Percentiles rank a stretch among this genome's conserved stretches.
These are phyloP conservation scores for Dioscorea dumetorum DNA, from an alignment of 106 monocot genomes.

Conservation along the genomic window DNA sequence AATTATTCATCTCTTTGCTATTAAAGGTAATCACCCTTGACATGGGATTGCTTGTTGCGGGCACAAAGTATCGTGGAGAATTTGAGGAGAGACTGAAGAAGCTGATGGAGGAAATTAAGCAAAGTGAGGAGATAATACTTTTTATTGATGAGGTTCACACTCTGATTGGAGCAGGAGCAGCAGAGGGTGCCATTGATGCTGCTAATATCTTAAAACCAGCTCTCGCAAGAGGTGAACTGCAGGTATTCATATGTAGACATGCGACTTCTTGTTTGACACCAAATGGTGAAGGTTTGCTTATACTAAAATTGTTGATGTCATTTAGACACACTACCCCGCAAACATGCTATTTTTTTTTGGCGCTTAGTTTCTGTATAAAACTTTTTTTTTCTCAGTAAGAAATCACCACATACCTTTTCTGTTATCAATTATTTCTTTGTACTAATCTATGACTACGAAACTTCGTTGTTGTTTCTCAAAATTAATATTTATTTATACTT, in stretches of 20 bases:
- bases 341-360: neutral
- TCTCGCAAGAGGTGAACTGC: constrained; percentile 51
- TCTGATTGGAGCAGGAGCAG: constrained; percentile 41
- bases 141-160: constrained; percentile 58
- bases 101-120: constrained; percentile 53
- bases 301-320: too few relatives aligned
- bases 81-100: constrained; percentile 33
- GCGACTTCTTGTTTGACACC: neutral
- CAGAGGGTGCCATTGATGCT: constrained; percentile 18
- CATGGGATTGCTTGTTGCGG: constrained; percentile 53
- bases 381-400: too few relatives aligned
- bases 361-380: neutral
- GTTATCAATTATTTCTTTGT: too few relatives aligned
- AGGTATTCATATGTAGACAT: constrained; percentile 14
- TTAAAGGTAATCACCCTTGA: constrained; percentile 48
- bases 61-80: constrained; percentile 46
- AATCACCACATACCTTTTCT: too few relatives aligned
- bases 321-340: too few relatives aligned
- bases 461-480: neutral
- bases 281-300: too few relatives aligned
- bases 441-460: too few relatives aligned
- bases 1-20: too few relatives aligned
- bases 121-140: constrained; percentile 41
- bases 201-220: constrained; percentile 43
- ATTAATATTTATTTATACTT: neutral